These are phyloP conservation scores for Pseudovirgaria hyperparasitica DNA, from an alignment of 2,329 filamentous ascomycete species.

Conservation along the genomic window DNA sequence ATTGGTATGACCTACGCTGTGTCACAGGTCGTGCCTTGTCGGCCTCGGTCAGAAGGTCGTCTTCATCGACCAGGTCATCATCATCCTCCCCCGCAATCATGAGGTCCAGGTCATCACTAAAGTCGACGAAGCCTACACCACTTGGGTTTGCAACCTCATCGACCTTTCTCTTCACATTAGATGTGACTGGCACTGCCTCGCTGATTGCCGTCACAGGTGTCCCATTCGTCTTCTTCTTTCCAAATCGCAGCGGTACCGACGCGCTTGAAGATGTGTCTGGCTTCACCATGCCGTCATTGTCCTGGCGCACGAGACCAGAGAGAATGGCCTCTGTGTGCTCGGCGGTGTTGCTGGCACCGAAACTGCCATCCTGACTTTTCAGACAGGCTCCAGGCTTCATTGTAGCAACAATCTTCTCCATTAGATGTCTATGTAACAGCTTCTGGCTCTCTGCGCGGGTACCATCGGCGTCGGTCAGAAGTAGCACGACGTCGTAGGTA, in stretches of 20 bases:
- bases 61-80: constrained; percentile 85
- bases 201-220: constrained; percentile 14
- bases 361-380: constrained; percentile 53
- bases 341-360: constrained; percentile 31
- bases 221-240: constrained; percentile 44
- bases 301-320: constrained; percentile 56
- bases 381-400: constrained; percentile 59
- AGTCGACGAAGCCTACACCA: constrained; percentile 41
- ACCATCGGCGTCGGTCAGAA: constrained; percentile 68
- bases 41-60: constrained; percentile 72
- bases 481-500: constrained; percentile 73
- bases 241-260: constrained; percentile 51
- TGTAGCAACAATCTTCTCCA: constrained; percentile 54
- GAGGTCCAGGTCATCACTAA: constrained; percentile 49
- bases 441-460: constrained; percentile 46
- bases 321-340: constrained; percentile 71
- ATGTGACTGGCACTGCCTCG: constrained; percentile 9
- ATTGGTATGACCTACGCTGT: constrained; percentile 51
- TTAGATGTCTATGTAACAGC: constrained; percentile 55
- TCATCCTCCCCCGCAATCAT: constrained; percentile 45
- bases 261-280: constrained; percentile 46
- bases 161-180: constrained; percentile 31
- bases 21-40: constrained; percentile 67
- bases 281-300: constrained; percentile 58
- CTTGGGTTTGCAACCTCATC: constrained; percentile 21